Evolutionary conservation across 768 basidiomycete species (phyloP).

Genomic region (Rhodotorula taiwanensis): DNA sequence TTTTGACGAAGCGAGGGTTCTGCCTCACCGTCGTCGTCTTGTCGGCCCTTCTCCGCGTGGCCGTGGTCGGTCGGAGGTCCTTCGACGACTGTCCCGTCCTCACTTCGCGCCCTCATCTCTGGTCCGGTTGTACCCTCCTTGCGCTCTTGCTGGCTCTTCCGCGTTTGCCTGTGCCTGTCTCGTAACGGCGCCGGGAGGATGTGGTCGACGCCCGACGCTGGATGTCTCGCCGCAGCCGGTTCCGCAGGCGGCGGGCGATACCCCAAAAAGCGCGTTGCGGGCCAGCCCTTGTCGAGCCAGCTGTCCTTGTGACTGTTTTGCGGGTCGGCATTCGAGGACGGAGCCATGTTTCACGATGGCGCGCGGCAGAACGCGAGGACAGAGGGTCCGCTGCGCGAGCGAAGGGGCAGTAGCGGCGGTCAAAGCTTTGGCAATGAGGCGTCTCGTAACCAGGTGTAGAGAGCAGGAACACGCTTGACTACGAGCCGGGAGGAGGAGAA

Average conservation of each 20-base stretch:
- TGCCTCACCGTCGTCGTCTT: background rate
- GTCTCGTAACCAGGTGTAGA: too few species aligned
- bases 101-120: background rate
- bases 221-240: background rate
- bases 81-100: background rate
- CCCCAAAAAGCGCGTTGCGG: conserved; percentile 22
- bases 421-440: too few species aligned
- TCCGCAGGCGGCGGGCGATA: conserved; percentile 14
- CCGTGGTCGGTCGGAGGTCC: background rate
- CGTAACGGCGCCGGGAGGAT: conserved; percentile 1
- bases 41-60: background rate
- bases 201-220: background rate
- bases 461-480: too few species aligned
- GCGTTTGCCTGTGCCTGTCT: background rate
- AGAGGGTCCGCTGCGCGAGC: too few species aligned
- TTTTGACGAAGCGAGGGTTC: background rate
- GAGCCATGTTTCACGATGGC: background rate
- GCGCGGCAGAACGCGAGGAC: too few species aligned
- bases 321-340: background rate
- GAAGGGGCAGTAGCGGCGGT: too few species aligned
- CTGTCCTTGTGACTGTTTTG: background rate
- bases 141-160: background rate
- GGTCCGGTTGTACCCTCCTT: background rate
- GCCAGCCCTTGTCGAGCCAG: conserved; percentile 22
- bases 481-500: too few species aligned